phyloP scores from a whole-genome alignment of 306 rosid genomes.

The Casuarina equisetifolia region DNA sequence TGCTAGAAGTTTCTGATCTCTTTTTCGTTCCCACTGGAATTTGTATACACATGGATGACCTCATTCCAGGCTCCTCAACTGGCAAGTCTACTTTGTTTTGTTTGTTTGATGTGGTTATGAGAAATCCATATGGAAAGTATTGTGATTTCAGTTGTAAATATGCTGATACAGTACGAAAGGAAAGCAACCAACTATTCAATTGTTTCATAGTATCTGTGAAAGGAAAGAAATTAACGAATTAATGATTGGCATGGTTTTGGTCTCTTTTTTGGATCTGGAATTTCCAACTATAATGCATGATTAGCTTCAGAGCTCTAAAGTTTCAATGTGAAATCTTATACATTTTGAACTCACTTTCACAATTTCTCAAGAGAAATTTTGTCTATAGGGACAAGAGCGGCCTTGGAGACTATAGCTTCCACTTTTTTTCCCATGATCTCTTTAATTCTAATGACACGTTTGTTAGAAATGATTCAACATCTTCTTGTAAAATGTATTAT shows the following conservation, averaged over 20 bases:
- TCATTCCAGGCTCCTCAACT: not conserved
- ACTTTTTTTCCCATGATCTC: too few relatives aligned
- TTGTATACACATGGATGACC: not conserved
- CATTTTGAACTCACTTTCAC: not conserved
- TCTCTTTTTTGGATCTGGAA: not conserved
- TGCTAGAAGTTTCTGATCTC: slow-evolving; percentile 48
- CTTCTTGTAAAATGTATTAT: too few relatives aligned
- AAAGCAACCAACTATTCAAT: not conserved
- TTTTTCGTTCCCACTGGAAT: slow-evolving; percentile 13
- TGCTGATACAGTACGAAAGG: not conserved
- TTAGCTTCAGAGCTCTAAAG: not conserved
- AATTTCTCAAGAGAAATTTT: not conserved
- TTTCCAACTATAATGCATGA: not conserved
- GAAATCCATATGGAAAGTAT: not conserved
- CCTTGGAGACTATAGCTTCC: too few relatives aligned
- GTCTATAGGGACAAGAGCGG: too few relatives aligned
- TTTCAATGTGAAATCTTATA: not conserved
- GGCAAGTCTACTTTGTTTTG: not conserved
- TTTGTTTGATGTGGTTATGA: slow-evolving; percentile 11
- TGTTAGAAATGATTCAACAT: too few relatives aligned
- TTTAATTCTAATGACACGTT: too few relatives aligned
- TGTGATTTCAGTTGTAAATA: slow-evolving; percentile 15
- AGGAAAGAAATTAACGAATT: not conserved
- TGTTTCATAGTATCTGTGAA: slow-evolving; percentile 3
- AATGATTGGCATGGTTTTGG: too few relatives aligned